Percentiles rank a stretch among this genome's conserved stretches.
These are phyloP conservation scores for Sporothrix dimorphospora DNA, from an alignment of 2,329 filamentous ascomycete genomes.

Conservation along the genomic window DNA sequence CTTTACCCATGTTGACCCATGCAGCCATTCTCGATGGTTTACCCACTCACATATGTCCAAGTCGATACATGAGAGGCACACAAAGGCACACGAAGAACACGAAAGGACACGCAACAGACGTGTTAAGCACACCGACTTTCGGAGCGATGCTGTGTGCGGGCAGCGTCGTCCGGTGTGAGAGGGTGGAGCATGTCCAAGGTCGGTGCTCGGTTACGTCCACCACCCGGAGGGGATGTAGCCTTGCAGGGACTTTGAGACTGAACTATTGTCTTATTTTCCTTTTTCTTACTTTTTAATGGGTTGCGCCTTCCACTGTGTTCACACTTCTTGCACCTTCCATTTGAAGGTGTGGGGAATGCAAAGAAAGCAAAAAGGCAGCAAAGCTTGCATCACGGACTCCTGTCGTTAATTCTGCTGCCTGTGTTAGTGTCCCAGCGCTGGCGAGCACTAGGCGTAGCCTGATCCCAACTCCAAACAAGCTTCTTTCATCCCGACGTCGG, in stretches of 20 bases:
- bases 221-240: background rate
- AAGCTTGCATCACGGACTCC: background rate
- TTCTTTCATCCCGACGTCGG: too few species aligned
- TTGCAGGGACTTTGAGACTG: background rate
- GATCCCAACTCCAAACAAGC: too few species aligned
- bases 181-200: background rate
- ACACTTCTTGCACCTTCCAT: background rate
- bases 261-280: background rate
- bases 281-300: background rate
- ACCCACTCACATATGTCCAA: background rate
- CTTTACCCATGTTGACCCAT: background rate
- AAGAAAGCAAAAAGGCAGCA: background rate
- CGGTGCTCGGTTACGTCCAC: background rate
- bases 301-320: background rate
- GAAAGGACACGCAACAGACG: background rate
- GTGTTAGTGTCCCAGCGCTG: too few species aligned
- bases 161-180: background rate
- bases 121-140: background rate
- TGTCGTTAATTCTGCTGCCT: too few species aligned
- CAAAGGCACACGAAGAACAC: too few species aligned
- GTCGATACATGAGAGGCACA: background rate
- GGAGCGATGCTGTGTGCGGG: background rate
- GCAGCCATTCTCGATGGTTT: too few species aligned
- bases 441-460: too few species aligned
- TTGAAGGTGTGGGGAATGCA: background rate